Base-by-base conservation (phyloP, 805 yeast genomes). In the Ogataea sp. region DNA sequence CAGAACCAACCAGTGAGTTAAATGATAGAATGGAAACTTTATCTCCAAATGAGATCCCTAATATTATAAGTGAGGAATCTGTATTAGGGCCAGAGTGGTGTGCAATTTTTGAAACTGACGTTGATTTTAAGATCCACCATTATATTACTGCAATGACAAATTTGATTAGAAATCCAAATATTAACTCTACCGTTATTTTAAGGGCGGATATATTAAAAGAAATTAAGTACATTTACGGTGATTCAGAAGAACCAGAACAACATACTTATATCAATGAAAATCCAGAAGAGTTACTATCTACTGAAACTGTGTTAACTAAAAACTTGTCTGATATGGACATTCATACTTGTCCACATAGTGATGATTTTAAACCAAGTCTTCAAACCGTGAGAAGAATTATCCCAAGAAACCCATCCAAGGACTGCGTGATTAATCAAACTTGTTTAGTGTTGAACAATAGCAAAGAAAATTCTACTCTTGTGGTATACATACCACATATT, bases 321-420 rank as follows among this genome's bases (percentile, higher is more conserved):
- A 47, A 61, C 35, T 44, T 73, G 2, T 63, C 64, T 20, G 82
- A 75, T 46, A 42, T 67, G 2, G 64, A 61, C 5, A 49, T 73
- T 6, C 62, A 62, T 36, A 29, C 49, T 5, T 65, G 58, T 36
- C 68, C 69, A 11, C 46, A 53, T n/a, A 43, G 41, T 11, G 13
- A 40, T 2, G 48, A 36, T 20, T 63, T 50, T 40, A 57, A 52
- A 41, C 68, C 70, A 16, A 64, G 65, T 33, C 55, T 59, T 17
- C 78, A 79, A 47, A 62, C 83, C 35, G 85, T 87, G n/a, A 73
- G 97, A 48, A 68, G 95, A 48, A 78, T 89, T 27, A 73, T 89
- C n/a, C 97, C 97, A 10, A 68, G 97, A 58, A 89, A 89, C 52
- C 95, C 96, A 0, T 78, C 75, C 54, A 83, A 85, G 51, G 97